phyloP scores from a whole-genome alignment of 78 protist species.

The Cyanophora paradoxa region DNA sequence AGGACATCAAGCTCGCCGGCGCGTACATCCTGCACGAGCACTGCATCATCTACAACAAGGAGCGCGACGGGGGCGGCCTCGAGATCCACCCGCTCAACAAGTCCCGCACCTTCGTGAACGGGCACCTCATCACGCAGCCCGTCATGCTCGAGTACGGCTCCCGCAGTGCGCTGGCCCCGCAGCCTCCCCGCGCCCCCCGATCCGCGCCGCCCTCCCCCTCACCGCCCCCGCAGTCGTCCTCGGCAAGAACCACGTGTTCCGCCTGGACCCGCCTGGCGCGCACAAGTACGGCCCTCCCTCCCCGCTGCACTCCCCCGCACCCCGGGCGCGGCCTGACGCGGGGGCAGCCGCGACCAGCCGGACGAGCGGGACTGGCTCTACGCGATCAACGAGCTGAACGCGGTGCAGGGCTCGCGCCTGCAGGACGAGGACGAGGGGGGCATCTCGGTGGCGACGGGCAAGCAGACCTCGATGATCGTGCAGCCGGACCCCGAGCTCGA shows the following conservation, averaged over 20 bases:
- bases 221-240: no score
- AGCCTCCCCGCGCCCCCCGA: no score
- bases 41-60: conserved; percentile 5
- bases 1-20: conserved; percentile 50
- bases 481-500: not conserved
- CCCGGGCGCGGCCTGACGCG: no score
- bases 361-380: no score
- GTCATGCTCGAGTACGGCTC: conserved; percentile 5
- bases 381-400: not conserved
- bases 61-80: not conserved
- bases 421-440: not conserved
- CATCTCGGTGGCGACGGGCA: not conserved
- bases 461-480: not conserved
- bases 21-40: conserved; percentile 40
- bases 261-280: no score
- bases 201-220: no score
- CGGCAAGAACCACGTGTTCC: conserved; percentile 24
- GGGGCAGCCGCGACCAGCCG: no score
- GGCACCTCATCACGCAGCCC: not conserved
- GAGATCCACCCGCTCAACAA: not conserved
- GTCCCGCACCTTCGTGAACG: conserved; percentile 23
- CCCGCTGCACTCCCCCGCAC: no score
- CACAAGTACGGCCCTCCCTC: no score
- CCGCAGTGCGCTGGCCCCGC: no score
- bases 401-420: not conserved